Base-by-base conservation (phyloP, 176 grass and related monocot genomes). In the Musa beccarii region DNA sequence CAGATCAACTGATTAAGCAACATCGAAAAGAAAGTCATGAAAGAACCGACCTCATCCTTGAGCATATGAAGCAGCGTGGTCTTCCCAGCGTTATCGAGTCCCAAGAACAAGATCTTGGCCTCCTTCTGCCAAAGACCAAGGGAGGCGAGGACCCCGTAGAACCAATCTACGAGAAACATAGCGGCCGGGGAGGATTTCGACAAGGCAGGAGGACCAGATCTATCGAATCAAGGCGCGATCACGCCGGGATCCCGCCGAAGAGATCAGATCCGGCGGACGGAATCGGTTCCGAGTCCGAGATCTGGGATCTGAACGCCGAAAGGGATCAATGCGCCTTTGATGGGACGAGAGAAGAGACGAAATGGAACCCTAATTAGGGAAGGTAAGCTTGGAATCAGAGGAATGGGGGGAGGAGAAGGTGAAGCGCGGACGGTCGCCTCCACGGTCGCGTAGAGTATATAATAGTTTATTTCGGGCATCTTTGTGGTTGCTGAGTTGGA, bases 81-180 rank as follows among this genome's bases (percentile, higher is more conserved):
- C 68, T 70, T 70, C 10, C 68, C 68, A 9, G 68, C 68, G 68
- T 70, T 70, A n/a, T 70, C 68, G 43, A 70, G 51, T 17, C 68
- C 68, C 43, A 70, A 11, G 16, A 70, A 70, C 43, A 70, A 51
- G 68, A 70, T 70, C 68, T 70, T 70, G 34, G 68, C 68, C 15
- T 70, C 68, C 68, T 70, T 70, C 68, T 70, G 68, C 68, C 68
- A 70, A 16, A 70, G 49, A n/a, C 68, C 68, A 15, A 70, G 68
- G 49, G 68, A 70, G 13, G 68, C 68, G 9, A 70, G 68, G 49
- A 70, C 68, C 4, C 68, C 68, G 68, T 70, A 70, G 49, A 70
- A 70, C 68, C 68, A 70, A 70, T 70, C 68, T 2, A 70, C 34
- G 10, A 70, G 68, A 25, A 70, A 70, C 68, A 70, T 70, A 15